Evolutionary conservation across 164 flowering plant genomes (phyloP).

Genomic region (Stephania yunnanensis): DNA sequence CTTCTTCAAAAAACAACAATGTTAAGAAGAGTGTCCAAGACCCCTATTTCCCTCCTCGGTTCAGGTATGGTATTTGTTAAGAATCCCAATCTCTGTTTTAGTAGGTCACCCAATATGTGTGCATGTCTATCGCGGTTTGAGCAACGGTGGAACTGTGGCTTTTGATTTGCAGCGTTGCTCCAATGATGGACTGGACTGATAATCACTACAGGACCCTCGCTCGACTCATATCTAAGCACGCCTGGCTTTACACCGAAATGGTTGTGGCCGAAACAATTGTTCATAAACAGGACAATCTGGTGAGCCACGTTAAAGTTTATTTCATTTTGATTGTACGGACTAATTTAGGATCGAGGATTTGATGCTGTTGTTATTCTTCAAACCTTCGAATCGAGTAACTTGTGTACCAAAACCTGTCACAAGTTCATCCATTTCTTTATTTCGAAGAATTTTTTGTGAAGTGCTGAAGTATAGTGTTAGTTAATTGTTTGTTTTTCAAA

Average conservation of each 20-base stretch:
- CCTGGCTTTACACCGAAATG: slow-evolving; percentile 99
- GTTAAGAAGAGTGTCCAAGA: slow-evolving; percentile 24
- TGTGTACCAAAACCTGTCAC: too few species aligned
- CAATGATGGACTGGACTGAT: slow-evolving; percentile 99
- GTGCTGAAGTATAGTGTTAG: background rate
- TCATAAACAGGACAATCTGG: slow-evolving; percentile 75
- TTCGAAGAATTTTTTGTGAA: too few species aligned
- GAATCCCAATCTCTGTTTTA: background rate
- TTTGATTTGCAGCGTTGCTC: slow-evolving; percentile 67
- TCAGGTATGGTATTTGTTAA: slow-evolving; percentile 41
- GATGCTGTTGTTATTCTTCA: too few species aligned
- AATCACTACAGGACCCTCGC: slow-evolving; percentile 88
- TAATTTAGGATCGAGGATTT: too few species aligned
- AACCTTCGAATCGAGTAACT: too few species aligned
- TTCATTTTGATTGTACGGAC: too few species aligned
- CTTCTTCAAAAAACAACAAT: slow-evolving; percentile 12
- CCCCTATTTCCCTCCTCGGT: slow-evolving; percentile 67
- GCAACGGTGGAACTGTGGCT: background rate
- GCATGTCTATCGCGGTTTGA: background rate
- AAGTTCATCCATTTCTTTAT: too few species aligned
- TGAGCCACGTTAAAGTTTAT: slow-evolving; percentile 16
- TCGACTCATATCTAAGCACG: slow-evolving; percentile 76
- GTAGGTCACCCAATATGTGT: background rate
- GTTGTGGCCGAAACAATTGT: slow-evolving; percentile 93
- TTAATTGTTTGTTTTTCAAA: background rate